Conservation (phyloP, 805 yeast species). For the Metschnikowia sp. region DNA sequence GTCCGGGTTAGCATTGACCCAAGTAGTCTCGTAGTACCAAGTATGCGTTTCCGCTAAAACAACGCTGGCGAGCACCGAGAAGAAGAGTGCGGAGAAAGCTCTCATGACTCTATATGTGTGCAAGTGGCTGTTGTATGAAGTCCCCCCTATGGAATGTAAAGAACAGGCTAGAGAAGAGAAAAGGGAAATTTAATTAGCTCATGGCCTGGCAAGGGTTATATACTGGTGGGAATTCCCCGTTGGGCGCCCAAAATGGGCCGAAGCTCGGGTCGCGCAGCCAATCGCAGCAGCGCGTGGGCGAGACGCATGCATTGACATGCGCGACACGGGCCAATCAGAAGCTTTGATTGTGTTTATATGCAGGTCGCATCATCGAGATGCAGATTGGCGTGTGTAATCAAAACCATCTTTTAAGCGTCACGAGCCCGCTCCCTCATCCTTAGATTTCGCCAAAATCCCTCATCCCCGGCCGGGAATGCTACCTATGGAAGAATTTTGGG, state of each 20-base stretch:
- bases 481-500: neutral
- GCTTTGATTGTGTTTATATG: neutral
- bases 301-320: neutral
- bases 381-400: neutral
- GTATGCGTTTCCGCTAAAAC: conserved; percentile 50
- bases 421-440: neutral
- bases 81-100: conserved; percentile 17
- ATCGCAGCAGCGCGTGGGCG: conserved; percentile 5
- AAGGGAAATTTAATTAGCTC: conserved; percentile 14
- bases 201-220: conserved; percentile 7
- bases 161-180: conserved; percentile 21
- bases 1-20: conserved; percentile 70
- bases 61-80: conserved; percentile 18
- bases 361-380: neutral
- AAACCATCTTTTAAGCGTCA: neutral
- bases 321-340: neutral
- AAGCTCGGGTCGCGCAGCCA: conserved; percentile 16
- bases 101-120: conserved; percentile 16
- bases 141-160: conserved; percentile 20
- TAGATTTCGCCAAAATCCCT: neutral
- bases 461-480: neutral
- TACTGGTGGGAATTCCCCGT: conserved; percentile 1
- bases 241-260: neutral
- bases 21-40: conserved; percentile 62
- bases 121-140: conserved; percentile 6